Evolutionary conservation across 306 rosid genomes (phyloP).

Genomic region (Hippophae tibetana): DNA sequence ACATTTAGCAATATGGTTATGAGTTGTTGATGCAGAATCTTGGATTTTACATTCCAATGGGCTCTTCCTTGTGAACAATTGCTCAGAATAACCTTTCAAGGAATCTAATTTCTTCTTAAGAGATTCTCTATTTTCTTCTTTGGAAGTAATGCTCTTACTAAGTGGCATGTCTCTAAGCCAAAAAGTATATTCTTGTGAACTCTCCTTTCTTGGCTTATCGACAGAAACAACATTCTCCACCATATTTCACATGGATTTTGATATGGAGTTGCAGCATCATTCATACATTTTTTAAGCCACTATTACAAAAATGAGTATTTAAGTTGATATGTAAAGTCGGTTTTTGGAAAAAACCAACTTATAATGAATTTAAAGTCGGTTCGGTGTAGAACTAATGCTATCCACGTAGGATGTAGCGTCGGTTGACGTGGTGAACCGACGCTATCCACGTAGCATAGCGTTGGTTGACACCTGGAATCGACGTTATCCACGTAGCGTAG

Average conservation of each 20-base stretch:
- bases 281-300: slow-evolving; percentile 35
- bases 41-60: slow-evolving; percentile 21
- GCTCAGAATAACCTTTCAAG: slow-evolving; percentile 14
- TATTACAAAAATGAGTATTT: too few relatives aligned
- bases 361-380: too few relatives aligned
- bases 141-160: slow-evolving; percentile 31
- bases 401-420: too few relatives aligned
- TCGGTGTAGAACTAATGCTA: too few relatives aligned
- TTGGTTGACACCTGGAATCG: too few relatives aligned
- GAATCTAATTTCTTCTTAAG: slow-evolving; percentile 5
- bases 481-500: too few relatives aligned
- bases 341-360: too few relatives aligned
- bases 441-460: too few relatives aligned
- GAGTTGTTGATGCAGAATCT: slow-evolving; percentile 27
- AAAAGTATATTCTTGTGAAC: slow-evolving; percentile 30
- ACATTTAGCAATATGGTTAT: slow-evolving; percentile 25
- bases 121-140: slow-evolving; percentile 23
- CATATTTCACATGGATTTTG: slow-evolving; percentile 1
- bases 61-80: slow-evolving; percentile 26
- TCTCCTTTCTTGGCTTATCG: slow-evolving; percentile 20
- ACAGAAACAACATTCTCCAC: slow-evolving; percentile 15
- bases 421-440: too few relatives aligned
- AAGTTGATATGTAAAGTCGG: too few relatives aligned
- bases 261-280: slow-evolving; percentile 37
- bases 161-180: slow-evolving; percentile 45